Conservation (phyloP, 192 early-diverging fungal species). For the Backusella luteola region DNA sequence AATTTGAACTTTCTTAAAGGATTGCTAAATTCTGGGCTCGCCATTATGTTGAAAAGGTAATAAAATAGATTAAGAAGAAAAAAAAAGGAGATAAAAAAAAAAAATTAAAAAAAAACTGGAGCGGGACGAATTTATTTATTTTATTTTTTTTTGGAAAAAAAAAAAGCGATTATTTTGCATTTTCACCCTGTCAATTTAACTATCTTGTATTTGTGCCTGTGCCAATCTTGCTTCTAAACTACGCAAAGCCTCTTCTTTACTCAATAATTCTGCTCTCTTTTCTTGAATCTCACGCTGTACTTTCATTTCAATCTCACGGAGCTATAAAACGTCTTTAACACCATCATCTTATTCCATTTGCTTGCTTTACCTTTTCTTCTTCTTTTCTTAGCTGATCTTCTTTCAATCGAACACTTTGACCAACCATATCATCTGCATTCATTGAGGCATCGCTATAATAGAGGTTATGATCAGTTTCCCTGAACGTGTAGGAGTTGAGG, state of each 20-base stretch:
- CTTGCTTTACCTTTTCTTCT: conserved; percentile 42
- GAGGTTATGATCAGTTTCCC: neutral
- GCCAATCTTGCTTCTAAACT: conserved; percentile 47
- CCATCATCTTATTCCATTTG: neutral
- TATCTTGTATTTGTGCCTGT: conserved; percentile 37
- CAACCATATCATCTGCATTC: conserved; percentile 43
- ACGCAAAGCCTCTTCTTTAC: conserved; percentile 55
- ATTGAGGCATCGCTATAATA: conserved; percentile 23
- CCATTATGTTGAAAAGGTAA: conserved; percentile 1
- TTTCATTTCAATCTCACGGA: conserved; percentile 51
- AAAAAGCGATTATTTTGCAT: neutral
- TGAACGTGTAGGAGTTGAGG: neutral
- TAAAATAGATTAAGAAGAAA: neutral
- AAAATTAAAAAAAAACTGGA: neutral
- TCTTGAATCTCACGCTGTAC: conserved; percentile 55
- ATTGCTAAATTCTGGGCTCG: conserved; percentile 40
- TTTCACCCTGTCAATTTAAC: conserved; percentile 16
- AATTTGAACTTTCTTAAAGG: conserved; percentile 94
- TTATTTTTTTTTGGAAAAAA: neutral
- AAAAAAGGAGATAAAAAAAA: neutral
- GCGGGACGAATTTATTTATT: neutral
- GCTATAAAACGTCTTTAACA: neutral
- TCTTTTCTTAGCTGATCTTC: conserved; percentile 55
- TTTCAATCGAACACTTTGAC: conserved; percentile 44
- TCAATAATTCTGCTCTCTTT: conserved; percentile 55